Base-by-base conservation (phyloP, 2,329 filamentous ascomycete genomes). In the Pezizomycotina sp. region DNA sequence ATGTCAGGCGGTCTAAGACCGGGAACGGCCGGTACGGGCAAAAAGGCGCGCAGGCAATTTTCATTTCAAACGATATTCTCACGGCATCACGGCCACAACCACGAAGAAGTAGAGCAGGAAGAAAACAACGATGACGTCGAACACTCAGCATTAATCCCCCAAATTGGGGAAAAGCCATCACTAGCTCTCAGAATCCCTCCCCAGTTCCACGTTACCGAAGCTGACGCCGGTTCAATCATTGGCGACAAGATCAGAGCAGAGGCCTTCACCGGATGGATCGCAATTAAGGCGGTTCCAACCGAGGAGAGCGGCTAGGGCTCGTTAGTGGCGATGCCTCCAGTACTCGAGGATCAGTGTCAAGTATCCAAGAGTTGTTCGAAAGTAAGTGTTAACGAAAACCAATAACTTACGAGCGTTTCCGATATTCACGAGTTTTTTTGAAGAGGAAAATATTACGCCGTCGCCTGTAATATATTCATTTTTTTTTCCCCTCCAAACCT, bases 61-160 rank as follows among this genome's bases (percentile, higher is more conserved):
- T 91, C 80, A 12, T 95, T 95, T 63, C 77, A 84, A 47, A 82
- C 78, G 47, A 72, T 92, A 34, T 89, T 93, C 57, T 62, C 62
- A 42, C 67, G 74, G 31, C 60, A 64, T 47, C 63, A 62, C 42
- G 51, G 52, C 48, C 54, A 51, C 27, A 45, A 47, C 23, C 22
- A 50, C 47, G 46, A 51, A 31, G 48, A 56, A 34, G 47, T 47
- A 31, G 42, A 52, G 43, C 53, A 55, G 39, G 48, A 46, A 13
- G 46, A 45, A 10, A 37, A 39, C 16, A 38, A 16, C 13, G 34
- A 36, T 31, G 43, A 49, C 28, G 43, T 36, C 9, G 32, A 42
- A 18, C 39, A 36, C 4, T 37, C 43, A 5, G 15, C 36, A 8
- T 43, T 48, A 21, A 33, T 47, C 6, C 51, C 55, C 12, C 46